Conservation (phyloP, 148 eudicot genomes). For the Cornus kousa region DNA sequence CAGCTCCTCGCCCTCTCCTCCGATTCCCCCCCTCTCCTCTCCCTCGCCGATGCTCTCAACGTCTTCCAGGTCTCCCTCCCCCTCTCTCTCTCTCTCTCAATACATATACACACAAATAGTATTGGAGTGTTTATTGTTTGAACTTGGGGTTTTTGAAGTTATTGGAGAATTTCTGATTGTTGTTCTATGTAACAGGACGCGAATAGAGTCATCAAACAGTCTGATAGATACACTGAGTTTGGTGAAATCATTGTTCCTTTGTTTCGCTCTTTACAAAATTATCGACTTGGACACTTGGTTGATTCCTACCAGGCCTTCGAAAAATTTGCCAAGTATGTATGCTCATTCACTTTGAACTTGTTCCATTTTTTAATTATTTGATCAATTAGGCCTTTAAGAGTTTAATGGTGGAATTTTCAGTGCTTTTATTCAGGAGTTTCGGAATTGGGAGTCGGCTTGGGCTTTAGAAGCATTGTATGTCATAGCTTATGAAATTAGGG, state of each 20-base stretch:
- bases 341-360: not conserved
- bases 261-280: conserved; percentile 74
- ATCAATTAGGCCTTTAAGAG: conserved; percentile 5
- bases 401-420: conserved; percentile 41
- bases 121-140: not conserved
- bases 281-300: conserved; percentile 65
- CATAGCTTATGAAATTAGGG: conserved; percentile 83
- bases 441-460: conserved; percentile 98
- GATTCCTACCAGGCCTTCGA: conserved; percentile 79
- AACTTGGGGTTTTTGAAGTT: conserved; percentile 20
- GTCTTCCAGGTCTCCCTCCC: conserved; percentile 57
- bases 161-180: not conserved
- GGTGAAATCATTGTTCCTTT: conserved; percentile 65
- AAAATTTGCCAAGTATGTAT: conserved; percentile 77
- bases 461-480: conserved; percentile 82
- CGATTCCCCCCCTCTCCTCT: conserved; percentile 49
- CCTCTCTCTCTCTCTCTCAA: not conserved
- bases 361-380: not conserved
- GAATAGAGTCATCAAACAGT: conserved; percentile 63
- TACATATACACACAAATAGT: not conserved
- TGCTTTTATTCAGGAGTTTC: conserved; percentile 91
- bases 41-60: conserved; percentile 83
- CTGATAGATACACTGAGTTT: conserved; percentile 38
- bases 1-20: conserved; percentile 72
- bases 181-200: conserved; percentile 50